phyloP scores from a whole-genome alignment of 1,139 yeast genomes.

The Hansenula anomala region DNA sequence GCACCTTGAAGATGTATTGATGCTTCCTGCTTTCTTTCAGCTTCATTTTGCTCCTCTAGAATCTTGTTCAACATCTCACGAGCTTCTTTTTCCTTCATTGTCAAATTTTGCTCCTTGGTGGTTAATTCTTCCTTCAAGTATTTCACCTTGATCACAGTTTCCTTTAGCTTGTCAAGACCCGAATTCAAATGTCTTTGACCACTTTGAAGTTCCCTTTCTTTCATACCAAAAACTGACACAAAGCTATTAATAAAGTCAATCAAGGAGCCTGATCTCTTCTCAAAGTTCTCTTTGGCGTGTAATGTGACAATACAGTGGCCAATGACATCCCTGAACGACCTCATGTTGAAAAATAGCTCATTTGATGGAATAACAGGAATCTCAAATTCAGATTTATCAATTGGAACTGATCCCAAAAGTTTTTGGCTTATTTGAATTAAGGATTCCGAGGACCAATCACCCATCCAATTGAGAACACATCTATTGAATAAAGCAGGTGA shows the following conservation, averaged over 20 bases:
- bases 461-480: conserved; percentile 89
- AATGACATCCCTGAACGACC: conserved; percentile 41
- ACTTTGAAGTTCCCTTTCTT: conserved; percentile 51
- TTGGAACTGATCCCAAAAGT: conserved; percentile 41
- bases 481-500: conserved; percentile 92
- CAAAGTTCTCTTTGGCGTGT: conserved; percentile 31
- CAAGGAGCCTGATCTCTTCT: conserved; percentile 51
- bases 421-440: conserved; percentile 46
- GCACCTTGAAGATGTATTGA: conserved; percentile 74
- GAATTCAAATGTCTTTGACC: conserved; percentile 66
- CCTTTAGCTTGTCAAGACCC: conserved; percentile 74
- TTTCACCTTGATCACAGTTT: conserved; percentile 71
- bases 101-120: conserved; percentile 45
- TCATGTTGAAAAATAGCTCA: conserved; percentile 13
- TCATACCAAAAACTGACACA: conserved; percentile 34
- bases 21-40: conserved; percentile 86
- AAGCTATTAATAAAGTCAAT: conserved; percentile 50
- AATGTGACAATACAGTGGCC: conserved; percentile 43
- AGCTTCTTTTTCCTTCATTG: conserved; percentile 63
- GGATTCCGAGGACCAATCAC: conserved; percentile 64
- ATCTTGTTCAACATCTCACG: conserved; percentile 65
- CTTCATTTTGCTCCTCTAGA: conserved; percentile 87
- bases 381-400: conserved; percentile 41
- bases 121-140: conserved; percentile 52
- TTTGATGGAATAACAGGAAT: conserved; percentile 26